phyloP scores from a whole-genome alignment of 371 early-diverging fungal species.

The Mucor mucedo region DNA sequence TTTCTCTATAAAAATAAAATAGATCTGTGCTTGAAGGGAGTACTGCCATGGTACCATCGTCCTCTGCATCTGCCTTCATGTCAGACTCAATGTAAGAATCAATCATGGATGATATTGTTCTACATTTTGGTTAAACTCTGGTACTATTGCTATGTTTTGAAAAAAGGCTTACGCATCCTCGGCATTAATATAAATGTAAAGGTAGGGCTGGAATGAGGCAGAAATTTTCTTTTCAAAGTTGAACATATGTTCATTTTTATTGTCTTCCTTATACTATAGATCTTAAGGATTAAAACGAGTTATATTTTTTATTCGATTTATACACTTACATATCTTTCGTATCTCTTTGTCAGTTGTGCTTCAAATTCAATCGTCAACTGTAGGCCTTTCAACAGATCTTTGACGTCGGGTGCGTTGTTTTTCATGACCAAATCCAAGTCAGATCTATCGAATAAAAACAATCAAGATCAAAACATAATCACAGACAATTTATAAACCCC shows the following conservation, averaged over 20 bases:
- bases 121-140: constrained; percentile 13
- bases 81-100: constrained; percentile 53
- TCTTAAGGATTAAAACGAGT: background rate
- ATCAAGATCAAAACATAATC: background rate
- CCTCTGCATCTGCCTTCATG: constrained; percentile 59
- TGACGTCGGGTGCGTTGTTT: constrained; percentile 57
- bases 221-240: constrained; percentile 82
- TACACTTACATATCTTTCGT: constrained; percentile 48
- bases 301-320: background rate
- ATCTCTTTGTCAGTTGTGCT: constrained; percentile 77
- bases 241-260: constrained; percentile 17
- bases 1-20: constrained; percentile 87
- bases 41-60: constrained; percentile 68
- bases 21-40: constrained; percentile 89
- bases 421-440: constrained; percentile 60
- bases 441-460: constrained; percentile 29
- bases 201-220: constrained; percentile 82
- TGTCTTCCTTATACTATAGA: constrained; percentile 12
- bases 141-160: background rate
- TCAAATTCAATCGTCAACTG: constrained; percentile 92
- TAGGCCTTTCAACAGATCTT: constrained; percentile 72
- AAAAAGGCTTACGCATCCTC: constrained; percentile 70
- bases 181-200: constrained; percentile 80
- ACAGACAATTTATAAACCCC: background rate
- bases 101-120: constrained; percentile 66